Conservation (phyloP, 2,329 filamentous ascomycete species). For the Colletotrichum nymphaeae region DNA sequence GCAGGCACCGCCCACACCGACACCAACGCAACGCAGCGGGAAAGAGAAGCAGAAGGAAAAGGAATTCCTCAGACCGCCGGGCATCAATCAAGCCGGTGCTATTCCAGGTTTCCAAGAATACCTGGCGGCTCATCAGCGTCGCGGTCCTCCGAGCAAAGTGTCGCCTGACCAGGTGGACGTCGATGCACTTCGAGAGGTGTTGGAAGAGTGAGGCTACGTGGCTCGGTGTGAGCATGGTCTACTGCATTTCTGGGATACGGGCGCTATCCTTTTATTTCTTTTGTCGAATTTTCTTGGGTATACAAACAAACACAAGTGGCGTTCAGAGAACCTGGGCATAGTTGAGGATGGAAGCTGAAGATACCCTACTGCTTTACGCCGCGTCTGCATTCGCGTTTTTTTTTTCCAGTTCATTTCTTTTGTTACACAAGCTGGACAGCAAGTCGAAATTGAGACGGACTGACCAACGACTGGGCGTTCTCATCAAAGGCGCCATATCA, state of each 20-base stretch:
- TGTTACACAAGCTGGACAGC: conserved; percentile 2
- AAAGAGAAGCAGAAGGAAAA: conserved; percentile 42
- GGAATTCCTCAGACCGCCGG: conserved; percentile 66
- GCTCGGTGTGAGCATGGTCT: background rate
- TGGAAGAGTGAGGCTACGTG: conserved; percentile 50
- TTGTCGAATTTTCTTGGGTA: background rate
- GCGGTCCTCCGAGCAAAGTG: conserved; percentile 65
- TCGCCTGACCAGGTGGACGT: conserved; percentile 68
- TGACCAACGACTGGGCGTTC: background rate
- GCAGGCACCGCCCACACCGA: conserved; percentile 37
- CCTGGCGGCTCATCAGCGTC: conserved; percentile 61
- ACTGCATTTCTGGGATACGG: background rate
- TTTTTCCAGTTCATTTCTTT: background rate
- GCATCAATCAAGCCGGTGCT: conserved; percentile 82
- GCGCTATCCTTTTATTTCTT: background rate
- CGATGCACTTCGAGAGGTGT: conserved; percentile 69
- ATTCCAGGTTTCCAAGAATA: conserved; percentile 78
- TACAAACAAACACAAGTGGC: conserved; percentile 2
- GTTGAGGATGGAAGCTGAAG: conserved; percentile 27
- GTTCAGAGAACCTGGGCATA: conserved; percentile 14
- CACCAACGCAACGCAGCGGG: conserved; percentile 28
- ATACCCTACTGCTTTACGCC: conserved; percentile 27
- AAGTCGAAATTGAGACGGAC: background rate
- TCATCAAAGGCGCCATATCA: background rate
- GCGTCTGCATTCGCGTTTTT: conserved; percentile 2